Conservation (phyloP, 1,139 yeast species). For the Kurtzmaniella natalensis region DNA sequence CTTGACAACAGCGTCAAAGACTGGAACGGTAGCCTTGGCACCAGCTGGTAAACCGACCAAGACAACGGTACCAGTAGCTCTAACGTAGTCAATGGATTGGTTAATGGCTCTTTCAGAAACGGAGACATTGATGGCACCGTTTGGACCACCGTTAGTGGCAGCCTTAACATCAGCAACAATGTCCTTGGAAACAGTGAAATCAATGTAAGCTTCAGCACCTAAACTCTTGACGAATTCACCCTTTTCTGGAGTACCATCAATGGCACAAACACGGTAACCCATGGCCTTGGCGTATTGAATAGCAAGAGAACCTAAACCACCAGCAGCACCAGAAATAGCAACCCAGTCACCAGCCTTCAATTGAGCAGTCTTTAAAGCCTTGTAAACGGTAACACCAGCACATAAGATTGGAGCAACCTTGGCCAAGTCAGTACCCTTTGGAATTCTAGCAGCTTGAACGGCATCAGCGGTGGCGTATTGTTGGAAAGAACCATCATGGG, state of each 20-base stretch:
- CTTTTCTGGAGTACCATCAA: slow-evolving; percentile 73
- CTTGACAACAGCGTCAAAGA: slow-evolving; percentile 62
- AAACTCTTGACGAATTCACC: slow-evolving; percentile 47
- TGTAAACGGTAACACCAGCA: slow-evolving; percentile 84
- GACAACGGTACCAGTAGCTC: slow-evolving; percentile 74
- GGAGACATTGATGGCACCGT: slow-evolving; percentile 76
- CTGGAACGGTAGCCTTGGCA: slow-evolving; percentile 58
- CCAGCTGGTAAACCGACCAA: slow-evolving; percentile 78
- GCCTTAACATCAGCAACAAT: slow-evolving; percentile 23
- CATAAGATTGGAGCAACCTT: slow-evolving; percentile 45
- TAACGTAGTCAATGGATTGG: slow-evolving; percentile 64
- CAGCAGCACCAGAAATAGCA: slow-evolving; percentile 78
- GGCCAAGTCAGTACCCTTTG: slow-evolving; percentile 31
- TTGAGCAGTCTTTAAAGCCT: slow-evolving; percentile 70
- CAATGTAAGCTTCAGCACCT: slow-evolving; percentile 72
- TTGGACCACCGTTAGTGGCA: slow-evolving; percentile 47
- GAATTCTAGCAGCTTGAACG: slow-evolving; percentile 36
- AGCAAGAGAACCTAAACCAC: slow-evolving; percentile 81
- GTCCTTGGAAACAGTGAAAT: slow-evolving; percentile 46
- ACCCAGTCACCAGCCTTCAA: slow-evolving; percentile 74
- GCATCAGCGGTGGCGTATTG: slow-evolving; percentile 68
- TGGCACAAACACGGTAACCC: slow-evolving; percentile 74
- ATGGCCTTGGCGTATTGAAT: slow-evolving; percentile 79
- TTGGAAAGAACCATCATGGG: slow-evolving; percentile 81
- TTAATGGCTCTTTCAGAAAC: slow-evolving; percentile 71